Conservation (phyloP, 371 early-diverging fungal species). For the Mucor piriformis region DNA sequence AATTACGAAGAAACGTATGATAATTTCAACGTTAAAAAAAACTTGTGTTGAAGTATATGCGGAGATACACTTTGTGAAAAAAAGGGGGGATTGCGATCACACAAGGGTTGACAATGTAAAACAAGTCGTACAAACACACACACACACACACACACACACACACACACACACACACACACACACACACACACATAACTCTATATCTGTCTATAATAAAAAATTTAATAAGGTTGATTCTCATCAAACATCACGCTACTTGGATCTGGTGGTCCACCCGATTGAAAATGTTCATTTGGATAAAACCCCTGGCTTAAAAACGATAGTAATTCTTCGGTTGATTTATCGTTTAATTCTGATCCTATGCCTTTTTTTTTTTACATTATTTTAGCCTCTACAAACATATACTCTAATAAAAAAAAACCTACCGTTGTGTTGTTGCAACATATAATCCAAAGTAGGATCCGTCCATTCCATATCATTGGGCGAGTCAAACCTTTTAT, state of each 20-base stretch:
- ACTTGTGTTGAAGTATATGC: too few species aligned
- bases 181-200: too few species aligned
- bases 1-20: too few species aligned
- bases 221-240: background rate
- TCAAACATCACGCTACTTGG: slow-evolving; percentile 15
- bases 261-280: slow-evolving; percentile 9
- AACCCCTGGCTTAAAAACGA: slow-evolving; percentile 9
- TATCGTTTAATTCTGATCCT: background rate
- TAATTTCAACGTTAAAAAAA: too few species aligned
- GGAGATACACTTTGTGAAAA: too few species aligned
- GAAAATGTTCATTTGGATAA: background rate
- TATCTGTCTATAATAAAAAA: too few species aligned
- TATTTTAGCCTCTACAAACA: background rate
- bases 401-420: too few species aligned
- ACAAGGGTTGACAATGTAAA: too few species aligned
- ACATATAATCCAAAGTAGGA: slow-evolving; percentile 15
- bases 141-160: too few species aligned
- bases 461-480: slow-evolving; percentile 27
- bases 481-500: background rate
- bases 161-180: too few species aligned
- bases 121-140: too few species aligned
- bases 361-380: background rate
- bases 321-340: slow-evolving; percentile 13
- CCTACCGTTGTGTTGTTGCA: slow-evolving; percentile 17
- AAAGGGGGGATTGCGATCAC: too few species aligned